Base-by-base conservation (phyloP, 768 basidiomycete genomes). In the Mycena maculata region DNA sequence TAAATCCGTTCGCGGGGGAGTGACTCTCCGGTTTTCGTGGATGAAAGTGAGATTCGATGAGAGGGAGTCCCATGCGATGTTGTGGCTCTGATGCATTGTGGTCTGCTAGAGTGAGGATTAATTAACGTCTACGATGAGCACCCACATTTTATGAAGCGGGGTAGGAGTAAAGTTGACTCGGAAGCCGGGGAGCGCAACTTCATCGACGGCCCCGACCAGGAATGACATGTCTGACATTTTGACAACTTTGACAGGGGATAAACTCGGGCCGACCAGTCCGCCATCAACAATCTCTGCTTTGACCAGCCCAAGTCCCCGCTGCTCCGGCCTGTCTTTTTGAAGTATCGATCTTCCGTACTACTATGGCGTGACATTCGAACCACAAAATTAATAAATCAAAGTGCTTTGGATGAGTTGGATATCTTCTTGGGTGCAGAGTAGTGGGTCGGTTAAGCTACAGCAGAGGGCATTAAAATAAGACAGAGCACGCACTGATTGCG, bases 61-160 rank as follows among this genome's bases (percentile, higher is more conserved):
- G n/a, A 82, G 64, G 1, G 74, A 60, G 36, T 76, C 70, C 82
- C 83, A 82, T 1, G 81, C 79, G 25, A 82, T 79, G 47, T 77
- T 81, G 56, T 82, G 82, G 33, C 78, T 75, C 75, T 81, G 81
- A 59, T 82, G 81, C 83, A 82, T 82, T 31, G 65, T 52, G 30
- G 36, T 13, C 2, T 16, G 25, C 15, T 20, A 16, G 28, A 15
- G 8, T 31, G 27, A 52, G n/a, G 12, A 30, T 52, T 10, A 15
- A 30, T 5, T n/a, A n/a, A n/a, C n/a, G n/a, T n/a, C n/a, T n/a
- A n/a, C n/a, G n/a, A 13, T 27, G 2, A 15, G 8, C 22, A 47
- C 20, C 12, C 11, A 4, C n/a, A 12, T 13, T 47, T 58, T 59
- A 48, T 48, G 8, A 48, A 16, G 22, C 10, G 10, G 7, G 4